These are phyloP conservation scores for Galerina sulciceps DNA, from an alignment of 768 basidiomycete species.

Conservation along the genomic window DNA sequence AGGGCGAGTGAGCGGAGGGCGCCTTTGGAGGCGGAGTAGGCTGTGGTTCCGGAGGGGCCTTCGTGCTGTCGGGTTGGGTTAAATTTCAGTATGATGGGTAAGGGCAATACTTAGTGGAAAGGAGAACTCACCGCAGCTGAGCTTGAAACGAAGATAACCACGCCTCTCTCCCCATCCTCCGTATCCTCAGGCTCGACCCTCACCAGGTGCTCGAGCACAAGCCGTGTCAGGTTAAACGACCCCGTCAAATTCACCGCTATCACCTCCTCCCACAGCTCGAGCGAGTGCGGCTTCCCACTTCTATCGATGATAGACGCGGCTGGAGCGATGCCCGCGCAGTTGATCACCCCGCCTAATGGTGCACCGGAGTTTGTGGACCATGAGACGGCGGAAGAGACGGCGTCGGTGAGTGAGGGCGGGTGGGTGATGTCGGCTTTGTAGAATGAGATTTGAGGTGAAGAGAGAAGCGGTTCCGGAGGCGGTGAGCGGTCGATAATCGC, in stretches of 20 bases:
- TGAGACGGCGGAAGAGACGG: slow-evolving; percentile 39
- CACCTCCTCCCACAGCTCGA: too few relatives aligned
- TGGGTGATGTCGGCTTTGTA: slow-evolving; percentile 46
- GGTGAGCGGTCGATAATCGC: slow-evolving; percentile 54
- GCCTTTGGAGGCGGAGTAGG: slow-evolving; percentile 61
- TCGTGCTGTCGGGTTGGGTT: slow-evolving; percentile 42
- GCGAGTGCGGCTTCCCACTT: too few relatives aligned
- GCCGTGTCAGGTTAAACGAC: background rate
- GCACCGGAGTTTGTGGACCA: slow-evolving; percentile 48
- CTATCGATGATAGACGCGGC: slow-evolving; percentile 48
- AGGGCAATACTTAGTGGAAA: too few relatives aligned
- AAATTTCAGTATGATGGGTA: too few relatives aligned
- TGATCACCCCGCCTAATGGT: slow-evolving; percentile 60
- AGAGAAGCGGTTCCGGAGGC: slow-evolving; percentile 30
- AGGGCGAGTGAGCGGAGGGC: slow-evolving; percentile 60
- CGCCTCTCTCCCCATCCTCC: slow-evolving; percentile 57
- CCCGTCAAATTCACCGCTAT: too few relatives aligned
- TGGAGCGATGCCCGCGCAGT: slow-evolving; percentile 59
- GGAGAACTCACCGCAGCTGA: slow-evolving; percentile 54
- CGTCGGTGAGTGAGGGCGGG: slow-evolving; percentile 37
- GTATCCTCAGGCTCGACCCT: too few relatives aligned
- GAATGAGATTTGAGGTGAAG: slow-evolving; percentile 36
- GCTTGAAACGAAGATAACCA: slow-evolving; percentile 59
- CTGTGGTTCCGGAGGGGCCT: slow-evolving; percentile 60
- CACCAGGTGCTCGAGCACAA: too few relatives aligned